phyloP scores from a whole-genome alignment of 331 rosid genomes.

The Prunus yedoensis region DNA sequence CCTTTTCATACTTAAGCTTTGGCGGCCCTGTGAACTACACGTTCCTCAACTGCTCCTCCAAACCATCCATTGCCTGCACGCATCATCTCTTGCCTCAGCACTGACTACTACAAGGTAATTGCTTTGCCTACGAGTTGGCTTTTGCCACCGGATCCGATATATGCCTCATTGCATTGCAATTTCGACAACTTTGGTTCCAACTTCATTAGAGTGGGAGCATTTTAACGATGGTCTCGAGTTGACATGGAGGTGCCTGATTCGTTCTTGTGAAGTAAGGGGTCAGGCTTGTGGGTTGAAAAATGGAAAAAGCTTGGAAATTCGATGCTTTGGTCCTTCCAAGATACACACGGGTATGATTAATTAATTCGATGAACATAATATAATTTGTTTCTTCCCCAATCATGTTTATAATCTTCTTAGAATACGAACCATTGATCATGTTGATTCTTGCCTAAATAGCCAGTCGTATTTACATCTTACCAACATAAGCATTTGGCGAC shows the following conservation, averaged over 20 bases:
- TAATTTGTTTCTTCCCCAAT: too few relatives aligned
- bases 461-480: neutral
- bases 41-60: conserved; percentile 39
- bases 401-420: neutral
- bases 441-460: neutral
- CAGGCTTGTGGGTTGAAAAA: neutral
- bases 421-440: neutral
- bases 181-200: too few relatives aligned
- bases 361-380: neutral
- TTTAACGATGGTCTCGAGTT: neutral
- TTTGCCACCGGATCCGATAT: neutral
- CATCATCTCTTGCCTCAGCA: conserved; percentile 35
- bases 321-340: neutral
- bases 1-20: neutral
- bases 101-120: conserved; percentile 18
- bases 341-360: too few relatives aligned
- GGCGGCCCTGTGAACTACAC: conserved; percentile 2
- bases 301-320: neutral
- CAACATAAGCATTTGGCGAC: neutral
- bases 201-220: too few relatives aligned
- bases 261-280: neutral
- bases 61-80: neutral
- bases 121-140: neutral
- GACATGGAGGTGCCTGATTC: conserved; percentile 1
- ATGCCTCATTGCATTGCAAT: neutral